Evolutionary conservation across 2,329 filamentous ascomycete species (phyloP).

Genomic region (Alternaria novae-zelandiae): DNA sequence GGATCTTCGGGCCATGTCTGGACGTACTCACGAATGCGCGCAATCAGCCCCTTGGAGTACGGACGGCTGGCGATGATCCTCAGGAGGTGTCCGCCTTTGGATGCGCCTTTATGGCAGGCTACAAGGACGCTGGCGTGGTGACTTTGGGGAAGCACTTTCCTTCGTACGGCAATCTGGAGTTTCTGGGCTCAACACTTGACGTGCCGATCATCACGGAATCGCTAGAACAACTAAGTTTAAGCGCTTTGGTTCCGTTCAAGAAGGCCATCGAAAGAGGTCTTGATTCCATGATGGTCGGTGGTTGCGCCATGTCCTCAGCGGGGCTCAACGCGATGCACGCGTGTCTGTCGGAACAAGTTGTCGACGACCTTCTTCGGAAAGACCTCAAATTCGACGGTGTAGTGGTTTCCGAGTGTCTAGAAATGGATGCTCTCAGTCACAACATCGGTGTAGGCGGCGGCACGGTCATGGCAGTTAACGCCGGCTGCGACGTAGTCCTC

Average conservation of each 20-base stretch:
- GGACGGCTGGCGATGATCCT: constrained; percentile 89
- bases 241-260: constrained; percentile 87
- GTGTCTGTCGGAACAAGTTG: constrained; percentile 89
- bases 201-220: constrained; percentile 97
- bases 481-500: constrained; percentile 89
- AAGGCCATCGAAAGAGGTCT: constrained; percentile 86
- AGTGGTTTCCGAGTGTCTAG: constrained; percentile 91
- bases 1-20: constrained; percentile 90
- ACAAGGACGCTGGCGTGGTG: constrained; percentile 86
- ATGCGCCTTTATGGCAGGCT: constrained; percentile 88
- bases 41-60: constrained; percentile 87
- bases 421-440: constrained; percentile 95
- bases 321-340: constrained; percentile 96
- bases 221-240: constrained; percentile 88
- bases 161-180: constrained; percentile 93
- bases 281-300: constrained; percentile 95
- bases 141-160: constrained; percentile 97
- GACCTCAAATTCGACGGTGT: constrained; percentile 91
- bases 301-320: constrained; percentile 88
- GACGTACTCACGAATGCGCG: constrained; percentile 93
- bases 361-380: constrained; percentile 85
- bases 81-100: constrained; percentile 94
- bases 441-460: constrained; percentile 97
- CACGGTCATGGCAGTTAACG: constrained; percentile 96
- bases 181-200: constrained; percentile 86